Percentiles rank a stretch among this genome's conserved stretches.
These are phyloP conservation scores for Schizopora paradoxa DNA, from an alignment of 1,284 basidiomycete genomes.

Conservation along the genomic window DNA sequence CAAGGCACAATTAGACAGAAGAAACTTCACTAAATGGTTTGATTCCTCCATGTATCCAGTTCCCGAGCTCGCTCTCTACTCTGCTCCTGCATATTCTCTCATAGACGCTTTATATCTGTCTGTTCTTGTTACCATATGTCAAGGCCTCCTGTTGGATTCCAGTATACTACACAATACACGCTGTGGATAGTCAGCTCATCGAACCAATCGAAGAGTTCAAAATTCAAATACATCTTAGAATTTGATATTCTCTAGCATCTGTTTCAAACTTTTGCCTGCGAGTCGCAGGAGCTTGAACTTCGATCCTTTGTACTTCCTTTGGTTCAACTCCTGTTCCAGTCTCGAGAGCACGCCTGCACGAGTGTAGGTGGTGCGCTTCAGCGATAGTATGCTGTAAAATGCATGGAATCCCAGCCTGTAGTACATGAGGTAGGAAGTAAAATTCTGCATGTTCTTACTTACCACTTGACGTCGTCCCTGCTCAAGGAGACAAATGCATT, in stretches of 20 bases:
- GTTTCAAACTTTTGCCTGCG: slow-evolving; percentile 41
- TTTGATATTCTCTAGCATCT: slow-evolving; percentile 20
- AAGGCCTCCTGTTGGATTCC: too few species aligned
- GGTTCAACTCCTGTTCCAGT: slow-evolving; percentile 46
- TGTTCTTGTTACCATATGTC: too few species aligned
- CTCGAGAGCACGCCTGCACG: slow-evolving; percentile 36
- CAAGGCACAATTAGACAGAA: slow-evolving; percentile 1
- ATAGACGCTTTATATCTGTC: too few species aligned
- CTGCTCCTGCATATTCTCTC: too few species aligned
- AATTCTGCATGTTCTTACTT: too few species aligned
- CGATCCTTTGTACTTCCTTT: slow-evolving; percentile 38
- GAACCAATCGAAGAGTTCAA: background rate
- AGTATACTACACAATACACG: too few species aligned
- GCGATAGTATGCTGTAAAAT: slow-evolving; percentile 59
- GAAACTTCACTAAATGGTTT: too few species aligned
- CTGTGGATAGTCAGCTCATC: too few species aligned
- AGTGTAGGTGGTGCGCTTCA: slow-evolving; percentile 47
- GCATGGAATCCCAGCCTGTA: slow-evolving; percentile 77
- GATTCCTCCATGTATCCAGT: too few species aligned
- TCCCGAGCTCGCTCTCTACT: too few species aligned
- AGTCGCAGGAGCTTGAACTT: slow-evolving; percentile 41
- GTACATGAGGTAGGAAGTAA: background rate
- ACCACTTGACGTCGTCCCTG: slow-evolving; percentile 61
- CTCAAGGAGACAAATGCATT: slow-evolving; percentile 38
- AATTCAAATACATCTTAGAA: slow-evolving; percentile 9